Evolutionary conservation across 805 yeast genomes (phyloP).

Genomic region (Candida ortonii): DNA sequence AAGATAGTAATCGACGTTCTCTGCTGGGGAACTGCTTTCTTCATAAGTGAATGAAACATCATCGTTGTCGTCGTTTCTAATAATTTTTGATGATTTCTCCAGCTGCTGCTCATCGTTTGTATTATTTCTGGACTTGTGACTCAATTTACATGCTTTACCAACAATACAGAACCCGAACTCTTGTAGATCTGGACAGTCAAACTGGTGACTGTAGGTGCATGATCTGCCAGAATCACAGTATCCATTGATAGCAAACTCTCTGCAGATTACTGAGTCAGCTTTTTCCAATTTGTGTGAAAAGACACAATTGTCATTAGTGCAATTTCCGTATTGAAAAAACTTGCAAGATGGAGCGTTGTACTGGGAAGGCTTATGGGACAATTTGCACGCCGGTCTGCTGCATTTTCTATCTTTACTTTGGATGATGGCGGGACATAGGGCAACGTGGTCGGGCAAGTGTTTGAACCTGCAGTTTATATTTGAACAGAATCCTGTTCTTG

Average conservation of each 20-base stretch:
- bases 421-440: conserved; percentile 50
- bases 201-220: conserved; percentile 57
- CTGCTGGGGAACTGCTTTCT: conserved; percentile 19
- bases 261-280: conserved; percentile 44
- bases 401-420: conserved; percentile 45
- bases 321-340: conserved; percentile 45
- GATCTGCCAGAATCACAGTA: conserved; percentile 60
- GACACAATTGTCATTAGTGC: conserved; percentile 48
- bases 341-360: conserved; percentile 61
- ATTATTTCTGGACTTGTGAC: conserved; percentile 45
- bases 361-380: conserved; percentile 57
- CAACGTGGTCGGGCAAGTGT: conserved; percentile 50
- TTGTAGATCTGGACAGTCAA: conserved; percentile 70
- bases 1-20: conserved; percentile 16
- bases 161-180: conserved; percentile 58
- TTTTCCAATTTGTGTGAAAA: conserved; percentile 48
- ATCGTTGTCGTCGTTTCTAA: conserved; percentile 32
- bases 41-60: conserved; percentile 24
- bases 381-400: conserved; percentile 43
- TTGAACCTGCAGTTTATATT: conserved; percentile 53
- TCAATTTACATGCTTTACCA: conserved; percentile 49
- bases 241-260: conserved; percentile 66
- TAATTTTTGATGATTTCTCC: conserved; percentile 6
- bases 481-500: conserved; percentile 44
- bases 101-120: conserved; percentile 10